Percentiles rank a stretch among this genome's conserved stretches.
These are phyloP conservation scores for Colletotrichum siamense DNA, from an alignment of 2,329 filamentous ascomycete species.

Conservation along the genomic window DNA sequence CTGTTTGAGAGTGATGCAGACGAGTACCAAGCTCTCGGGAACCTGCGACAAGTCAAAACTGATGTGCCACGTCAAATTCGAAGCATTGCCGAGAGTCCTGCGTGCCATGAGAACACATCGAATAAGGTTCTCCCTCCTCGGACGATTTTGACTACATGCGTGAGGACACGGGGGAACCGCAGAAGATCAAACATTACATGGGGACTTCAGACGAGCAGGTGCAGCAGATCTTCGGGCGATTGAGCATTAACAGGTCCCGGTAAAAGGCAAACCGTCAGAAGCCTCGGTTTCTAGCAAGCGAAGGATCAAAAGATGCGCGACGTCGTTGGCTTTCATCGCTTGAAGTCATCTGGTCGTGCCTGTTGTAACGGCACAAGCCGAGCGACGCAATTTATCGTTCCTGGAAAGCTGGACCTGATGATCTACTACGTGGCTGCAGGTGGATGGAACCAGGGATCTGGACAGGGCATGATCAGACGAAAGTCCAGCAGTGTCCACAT, in stretches of 20 bases:
- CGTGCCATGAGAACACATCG: neutral
- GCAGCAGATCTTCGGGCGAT: neutral
- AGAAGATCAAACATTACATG: slow-evolving; percentile 9
- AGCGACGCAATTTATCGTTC: neutral
- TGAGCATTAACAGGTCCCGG: neutral
- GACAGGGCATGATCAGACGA: slow-evolving; percentile 15
- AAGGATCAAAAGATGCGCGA: neutral
- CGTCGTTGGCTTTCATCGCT: neutral
- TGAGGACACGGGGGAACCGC: neutral
- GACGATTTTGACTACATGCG: neutral
- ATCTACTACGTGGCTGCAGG: neutral
- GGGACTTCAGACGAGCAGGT: neutral
- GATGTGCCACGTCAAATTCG: neutral
- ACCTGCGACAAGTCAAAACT: neutral
- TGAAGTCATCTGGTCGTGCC: neutral
- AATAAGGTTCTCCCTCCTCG: neutral
- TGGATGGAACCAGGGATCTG: neutral
- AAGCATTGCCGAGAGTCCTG: neutral
- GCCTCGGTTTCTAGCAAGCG: neutral
- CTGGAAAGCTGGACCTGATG: neutral
- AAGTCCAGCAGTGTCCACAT: neutral
- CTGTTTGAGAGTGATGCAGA: neutral
- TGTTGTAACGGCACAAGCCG: neutral
- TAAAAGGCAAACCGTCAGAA: neutral
- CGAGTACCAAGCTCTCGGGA: neutral